phyloP scores from a whole-genome alignment of 192 early-diverging fungal genomes.

The Physocladia obscura region DNA sequence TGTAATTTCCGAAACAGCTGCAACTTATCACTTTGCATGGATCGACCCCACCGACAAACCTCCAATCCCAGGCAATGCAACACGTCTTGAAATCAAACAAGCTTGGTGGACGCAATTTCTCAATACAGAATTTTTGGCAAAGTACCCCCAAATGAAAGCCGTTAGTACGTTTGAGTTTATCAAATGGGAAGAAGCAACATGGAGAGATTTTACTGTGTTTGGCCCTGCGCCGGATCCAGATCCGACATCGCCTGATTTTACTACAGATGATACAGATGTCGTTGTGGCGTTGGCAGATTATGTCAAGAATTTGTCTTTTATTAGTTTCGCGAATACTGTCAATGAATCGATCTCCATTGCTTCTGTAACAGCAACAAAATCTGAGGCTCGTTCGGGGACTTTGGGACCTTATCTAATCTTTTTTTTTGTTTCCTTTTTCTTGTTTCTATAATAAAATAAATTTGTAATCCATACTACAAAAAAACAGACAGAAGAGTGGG shows the following conservation, averaged over 20 bases:
- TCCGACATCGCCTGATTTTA: neutral
- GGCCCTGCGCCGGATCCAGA: neutral
- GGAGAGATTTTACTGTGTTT: slow-evolving; percentile 19
- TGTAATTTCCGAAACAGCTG: slow-evolving; percentile 23
- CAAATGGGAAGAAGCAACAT: slow-evolving; percentile 23
- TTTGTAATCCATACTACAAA: no score
- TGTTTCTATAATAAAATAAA: no score
- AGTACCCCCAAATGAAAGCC: slow-evolving; percentile 29
- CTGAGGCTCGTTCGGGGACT: no score
- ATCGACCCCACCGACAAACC: neutral
- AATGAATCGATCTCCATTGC: no score
- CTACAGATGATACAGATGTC: neutral
- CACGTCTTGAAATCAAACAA: slow-evolving; percentile 18
- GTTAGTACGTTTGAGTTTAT: slow-evolving; percentile 23
- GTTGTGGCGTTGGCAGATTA: neutral
- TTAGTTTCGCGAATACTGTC: neutral
- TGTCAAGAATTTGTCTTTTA: neutral
- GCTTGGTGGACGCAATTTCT: slow-evolving; percentile 29
- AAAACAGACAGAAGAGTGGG: no score
- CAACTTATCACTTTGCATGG: slow-evolving; percentile 21
- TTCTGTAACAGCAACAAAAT: no score
- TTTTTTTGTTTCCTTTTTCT: no score
- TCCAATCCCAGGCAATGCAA: neutral
- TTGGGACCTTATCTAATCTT: no score
- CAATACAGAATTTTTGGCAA: slow-evolving; percentile 4